Evolutionary conservation across 441 rosid species (phyloP), one percentile per base, ranked within the genome.

Genomic region (Mallotus japonicus): DNA sequence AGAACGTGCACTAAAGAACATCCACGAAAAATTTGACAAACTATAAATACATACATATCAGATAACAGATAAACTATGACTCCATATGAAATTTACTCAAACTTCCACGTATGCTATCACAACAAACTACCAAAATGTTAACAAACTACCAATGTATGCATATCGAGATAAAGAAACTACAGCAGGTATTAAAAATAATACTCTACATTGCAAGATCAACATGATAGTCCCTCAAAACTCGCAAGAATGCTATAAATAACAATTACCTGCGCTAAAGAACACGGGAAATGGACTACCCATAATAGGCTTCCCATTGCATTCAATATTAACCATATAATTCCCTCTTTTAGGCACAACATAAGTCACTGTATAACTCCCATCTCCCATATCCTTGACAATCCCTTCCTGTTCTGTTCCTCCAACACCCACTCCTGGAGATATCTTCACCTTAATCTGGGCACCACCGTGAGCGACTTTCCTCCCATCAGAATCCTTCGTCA

Each of bases 221-320:
- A 47, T 47, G 11, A 47, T 7, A 47, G 3, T 53, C 13, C 1
- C 56, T 3, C 0, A 5, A 51, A 51, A 3, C 4, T 55, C 22
- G 17, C 32, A 55, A 20, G 8, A 56, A 6, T 0, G 16, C 54
- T 11, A 11, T 2, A 14, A 12, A 50, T 12, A 50, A 50, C 60
- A 56, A 9, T 56, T 79, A 93, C 98, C 96, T 88, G 87, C 89
- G 76, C 98, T 93, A 83, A 96, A 96, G 87, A 93, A 96, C 61
- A 96, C 97, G 17, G 99, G 98, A 63, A 96, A 96, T 0, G 98
- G 98, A 80, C 97, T 96, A 32, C 97, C 98, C 96, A 86, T 88
- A 9, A 96, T 91, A n/a, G 97, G 81, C 78, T 75, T 86, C 44
- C 91, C 96, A 77, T 93, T 90, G 69, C 97, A 93, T 44, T 96